phyloP scores from a whole-genome alignment of 2,329 filamentous ascomycete genomes.

The Chalaropsis ovoidea region DNA sequence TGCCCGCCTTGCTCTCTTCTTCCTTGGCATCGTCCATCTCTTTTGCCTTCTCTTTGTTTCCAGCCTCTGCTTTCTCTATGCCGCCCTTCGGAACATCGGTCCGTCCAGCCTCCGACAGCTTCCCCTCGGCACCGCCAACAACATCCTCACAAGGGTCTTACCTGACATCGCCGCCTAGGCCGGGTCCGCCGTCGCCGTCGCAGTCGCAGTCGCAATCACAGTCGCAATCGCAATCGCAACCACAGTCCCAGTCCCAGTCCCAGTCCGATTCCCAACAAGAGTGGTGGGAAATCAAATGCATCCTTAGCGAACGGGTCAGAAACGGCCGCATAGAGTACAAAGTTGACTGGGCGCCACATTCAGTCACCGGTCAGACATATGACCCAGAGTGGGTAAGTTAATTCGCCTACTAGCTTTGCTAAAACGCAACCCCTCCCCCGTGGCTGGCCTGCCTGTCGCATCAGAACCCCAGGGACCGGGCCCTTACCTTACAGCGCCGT shows the following conservation, averaged over 20 bases:
- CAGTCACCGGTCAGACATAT: slow-evolving; percentile 21
- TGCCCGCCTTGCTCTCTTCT: not conserved
- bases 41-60: not conserved
- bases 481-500: slow-evolving; percentile 2
- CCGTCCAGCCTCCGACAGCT: slow-evolving; percentile 2
- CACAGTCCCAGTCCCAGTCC: slow-evolving; percentile 1
- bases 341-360: slow-evolving; percentile 24
- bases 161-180: not conserved
- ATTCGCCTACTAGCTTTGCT: not conserved
- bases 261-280: slow-evolving; percentile 14
- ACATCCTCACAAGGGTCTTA: not conserved
- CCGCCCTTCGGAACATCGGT: slow-evolving; percentile 1
- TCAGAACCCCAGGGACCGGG: slow-evolving; percentile 3
- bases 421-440: not conserved
- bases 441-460: slow-evolving; percentile 18
- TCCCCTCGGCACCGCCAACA: not conserved
- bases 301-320: slow-evolving; percentile 19
- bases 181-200: not conserved
- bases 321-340: slow-evolving; percentile 20
- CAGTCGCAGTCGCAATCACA: not conserved
- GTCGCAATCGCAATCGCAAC: not conserved
- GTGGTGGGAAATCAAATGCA: slow-evolving; percentile 24
- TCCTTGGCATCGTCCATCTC: not conserved
- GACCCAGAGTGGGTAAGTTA: slow-evolving; percentile 24
- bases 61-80: slow-evolving; percentile 7